Conservation (phyloP, 108 stramenopile genomes). For the Cyclotella distinguenda region DNA sequence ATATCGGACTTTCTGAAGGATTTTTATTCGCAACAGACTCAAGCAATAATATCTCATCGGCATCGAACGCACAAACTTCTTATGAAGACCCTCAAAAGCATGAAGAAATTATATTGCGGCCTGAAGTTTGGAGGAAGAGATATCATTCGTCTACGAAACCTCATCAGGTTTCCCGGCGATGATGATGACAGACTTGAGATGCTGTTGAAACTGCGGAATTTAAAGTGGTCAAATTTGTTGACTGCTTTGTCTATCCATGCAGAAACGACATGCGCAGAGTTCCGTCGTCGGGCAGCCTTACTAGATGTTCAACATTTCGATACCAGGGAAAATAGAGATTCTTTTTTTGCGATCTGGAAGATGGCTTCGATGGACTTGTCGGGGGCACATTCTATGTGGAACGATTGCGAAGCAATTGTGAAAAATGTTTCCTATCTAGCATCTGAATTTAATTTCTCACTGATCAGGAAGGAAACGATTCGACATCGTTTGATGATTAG, state of each 20-base stretch:
- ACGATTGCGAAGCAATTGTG: slow-evolving; percentile 2
- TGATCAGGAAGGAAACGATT: neutral
- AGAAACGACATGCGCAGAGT: slow-evolving; percentile 23
- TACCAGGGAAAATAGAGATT: slow-evolving; percentile 4
- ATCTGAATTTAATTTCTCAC: neutral
- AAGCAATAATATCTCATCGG: slow-evolving; percentile 1
- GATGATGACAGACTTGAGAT: slow-evolving; percentile 1
- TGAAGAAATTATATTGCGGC: neutral
- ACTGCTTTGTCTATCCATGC: neutral
- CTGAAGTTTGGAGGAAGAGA: neutral
- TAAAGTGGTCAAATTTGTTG: slow-evolving; percentile 14
- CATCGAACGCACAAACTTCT: slow-evolving; percentile 4
- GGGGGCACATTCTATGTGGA: slow-evolving; percentile 27
- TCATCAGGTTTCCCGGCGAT: neutral
- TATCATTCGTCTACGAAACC: neutral
- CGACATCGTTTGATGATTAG: slow-evolving; percentile 16
- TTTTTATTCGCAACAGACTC: neutral
- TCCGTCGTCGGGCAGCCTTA: slow-evolving; percentile 24
- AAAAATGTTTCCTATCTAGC: slow-evolving; percentile 5
- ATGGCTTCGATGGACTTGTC: slow-evolving; percentile 24
- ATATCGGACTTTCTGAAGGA: neutral
- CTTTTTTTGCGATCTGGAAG: slow-evolving; percentile 27
- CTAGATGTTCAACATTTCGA: slow-evolving; percentile 24
- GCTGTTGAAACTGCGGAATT: slow-evolving; percentile 13
- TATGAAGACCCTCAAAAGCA: neutral